Conservation (phyloP, 176 grass and related monocot species). For the Avena insularis region DNA sequence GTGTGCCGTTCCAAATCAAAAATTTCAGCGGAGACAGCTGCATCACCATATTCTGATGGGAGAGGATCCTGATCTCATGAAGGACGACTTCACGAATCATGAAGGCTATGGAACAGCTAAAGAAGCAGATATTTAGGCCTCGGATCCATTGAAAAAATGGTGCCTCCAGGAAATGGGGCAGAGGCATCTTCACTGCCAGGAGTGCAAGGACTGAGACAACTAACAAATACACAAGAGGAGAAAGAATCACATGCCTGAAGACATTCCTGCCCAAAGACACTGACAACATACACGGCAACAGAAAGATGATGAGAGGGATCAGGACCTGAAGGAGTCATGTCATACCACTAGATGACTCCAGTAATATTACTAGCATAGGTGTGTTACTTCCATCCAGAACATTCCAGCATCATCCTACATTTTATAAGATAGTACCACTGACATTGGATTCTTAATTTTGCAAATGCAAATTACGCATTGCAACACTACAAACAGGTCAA, state of each 20-base stretch:
- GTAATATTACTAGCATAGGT: background rate
- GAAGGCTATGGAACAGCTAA: slow-evolving; percentile 36
- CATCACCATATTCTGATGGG: background rate
- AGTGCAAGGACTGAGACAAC: background rate
- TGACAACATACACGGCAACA: background rate
- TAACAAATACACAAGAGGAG: slow-evolving; percentile 27
- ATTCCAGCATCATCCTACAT: background rate
- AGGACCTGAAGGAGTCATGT: too few species aligned
- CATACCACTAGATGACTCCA: slow-evolving; percentile 41
- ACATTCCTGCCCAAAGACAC: slow-evolving; percentile 28
- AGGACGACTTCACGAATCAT: background rate
- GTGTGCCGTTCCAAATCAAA: background rate
- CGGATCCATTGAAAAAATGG: background rate
- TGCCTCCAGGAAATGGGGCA: background rate
- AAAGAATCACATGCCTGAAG: slow-evolving; percentile 42
- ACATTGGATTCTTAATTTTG: background rate
- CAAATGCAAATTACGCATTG: background rate
- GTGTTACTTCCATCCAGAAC: background rate
- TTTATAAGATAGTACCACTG: slow-evolving; percentile 29
- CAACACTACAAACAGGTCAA: background rate
- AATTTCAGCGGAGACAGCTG: background rate
- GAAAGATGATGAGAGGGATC: background rate
- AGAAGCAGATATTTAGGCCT: slow-evolving; percentile 27
- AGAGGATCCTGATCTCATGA: slow-evolving; percentile 1
- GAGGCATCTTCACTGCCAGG: background rate